phyloP scores from a whole-genome alignment of 192 early-diverging fungal genomes.

The Coemansia biformis region DNA sequence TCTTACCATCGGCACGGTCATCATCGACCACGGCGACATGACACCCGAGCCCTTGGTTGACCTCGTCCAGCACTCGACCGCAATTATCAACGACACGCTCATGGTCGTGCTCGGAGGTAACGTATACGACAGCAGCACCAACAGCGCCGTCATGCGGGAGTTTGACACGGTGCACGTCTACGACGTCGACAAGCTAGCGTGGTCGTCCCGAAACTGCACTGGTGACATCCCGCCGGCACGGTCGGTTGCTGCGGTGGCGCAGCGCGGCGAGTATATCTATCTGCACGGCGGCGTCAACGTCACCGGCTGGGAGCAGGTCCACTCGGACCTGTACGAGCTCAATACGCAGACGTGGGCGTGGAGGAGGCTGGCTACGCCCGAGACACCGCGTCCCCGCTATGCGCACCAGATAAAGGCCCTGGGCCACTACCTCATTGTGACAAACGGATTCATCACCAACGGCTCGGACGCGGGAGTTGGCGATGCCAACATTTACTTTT shows the following conservation, averaged over 20 bases:
- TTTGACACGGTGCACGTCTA: conserved; percentile 10
- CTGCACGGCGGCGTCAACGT: conserved; percentile 39
- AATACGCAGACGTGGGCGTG: conserved; percentile 31
- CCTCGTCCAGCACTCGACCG: conserved; percentile 30
- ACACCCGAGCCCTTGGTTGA: conserved; percentile 13
- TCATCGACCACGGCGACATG: conserved; percentile 18
- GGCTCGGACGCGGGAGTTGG: conserved; percentile 6
- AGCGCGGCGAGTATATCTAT: conserved; percentile 18
- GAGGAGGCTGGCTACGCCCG: conserved; percentile 25
- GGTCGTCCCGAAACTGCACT: conserved; percentile 17
- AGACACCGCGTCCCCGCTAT: conserved; percentile 27
- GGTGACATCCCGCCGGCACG: conserved; percentile 29
- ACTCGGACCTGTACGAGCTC: conserved; percentile 31
- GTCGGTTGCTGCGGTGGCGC: conserved; percentile 19
- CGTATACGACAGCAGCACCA: too few relatives aligned
- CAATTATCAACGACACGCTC: conserved; percentile 29
- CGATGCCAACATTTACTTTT: conserved; percentile 38
- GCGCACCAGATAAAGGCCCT: conserved; percentile 46
- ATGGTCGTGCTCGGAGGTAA: conserved; percentile 46
- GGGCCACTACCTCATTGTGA: conserved; percentile 33
- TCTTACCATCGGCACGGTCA: conserved; percentile 16
- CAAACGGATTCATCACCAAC: conserved; percentile 22
- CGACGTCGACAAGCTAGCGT: conserved; percentile 29
- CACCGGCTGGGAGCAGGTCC: conserved; percentile 15
- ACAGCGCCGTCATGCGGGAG: too few relatives aligned